Base-by-base conservation (phyloP, 2,329 filamentous ascomycete species). In the Aspergillus amoenus region DNA sequence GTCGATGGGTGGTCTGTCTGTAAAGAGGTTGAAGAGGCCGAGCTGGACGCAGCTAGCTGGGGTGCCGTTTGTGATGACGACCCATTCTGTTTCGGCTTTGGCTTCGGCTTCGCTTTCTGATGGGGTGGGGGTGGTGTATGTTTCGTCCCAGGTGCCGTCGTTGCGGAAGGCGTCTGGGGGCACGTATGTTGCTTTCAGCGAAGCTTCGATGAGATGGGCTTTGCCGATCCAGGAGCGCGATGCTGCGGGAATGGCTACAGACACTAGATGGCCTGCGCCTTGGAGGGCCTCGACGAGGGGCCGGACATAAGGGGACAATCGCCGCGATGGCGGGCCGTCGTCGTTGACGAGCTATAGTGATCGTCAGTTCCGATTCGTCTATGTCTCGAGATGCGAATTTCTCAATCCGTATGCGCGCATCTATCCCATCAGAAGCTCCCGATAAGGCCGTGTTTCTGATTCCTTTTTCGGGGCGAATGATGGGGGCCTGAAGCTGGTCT, bases 171-270 rank as follows among this genome's bases (percentile, higher is more conserved):
- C 79, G 39, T 78, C 78, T 0, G 83, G 83, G 4, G 87, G 87
- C 74, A 91, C 94, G 78, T 93, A 95, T 41, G 83, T 81, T 6
- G 91, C 91, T 73, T 87, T 90, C 60, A 94, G 82, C 2, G 88
- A 87, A 73, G 92, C 87, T 61, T 92, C 92, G 68, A 96, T 93
- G 70, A 97, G 88, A 76, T 97, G 93, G 1, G 93, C 93, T 79
- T 97, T 97, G 66, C 91, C 92, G 70, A 97, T 96, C 93, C 93
- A 97, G 18, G 91, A 95, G 52, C 93, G 87, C 73, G 96, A 93
- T 5, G 86, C 87, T 71, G 95, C 85, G 6, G 93, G 93, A 37
- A 97, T 85, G 65, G 92, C 90, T 60, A 97, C 92, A 13, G 90
- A 95, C 66, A 97, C 90, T 27, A 78, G 81, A 76, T 96, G 93